Conservation (phyloP, 2,329 filamentous ascomycete genomes). For the Aureobasidium sp. region DNA sequence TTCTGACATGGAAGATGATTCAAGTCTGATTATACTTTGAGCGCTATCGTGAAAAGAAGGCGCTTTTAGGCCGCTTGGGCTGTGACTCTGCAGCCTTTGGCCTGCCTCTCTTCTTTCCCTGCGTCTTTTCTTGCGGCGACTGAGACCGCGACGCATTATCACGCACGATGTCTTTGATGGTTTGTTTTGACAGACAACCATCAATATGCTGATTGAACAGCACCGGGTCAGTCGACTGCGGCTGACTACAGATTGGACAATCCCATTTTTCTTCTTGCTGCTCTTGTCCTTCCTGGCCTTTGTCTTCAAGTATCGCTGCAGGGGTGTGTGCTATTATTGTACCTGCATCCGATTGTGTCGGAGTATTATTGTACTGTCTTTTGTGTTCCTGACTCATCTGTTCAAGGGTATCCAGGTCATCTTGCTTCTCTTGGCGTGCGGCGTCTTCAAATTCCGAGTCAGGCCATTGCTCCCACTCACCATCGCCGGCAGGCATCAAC, state of each 20-base stretch:
- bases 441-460: slow-evolving; percentile 60
- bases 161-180: slow-evolving; percentile 71
- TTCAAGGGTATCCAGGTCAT: slow-evolving; percentile 56
- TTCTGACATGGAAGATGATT: neutral
- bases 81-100: slow-evolving; percentile 16
- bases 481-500: slow-evolving; percentile 34
- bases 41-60: slow-evolving; percentile 23
- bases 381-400: slow-evolving; percentile 47
- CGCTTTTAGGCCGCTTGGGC: slow-evolving; percentile 24
- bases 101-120: slow-evolving; percentile 25
- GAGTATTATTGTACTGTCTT: slow-evolving; percentile 33
- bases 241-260: slow-evolving; percentile 79
- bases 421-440: slow-evolving; percentile 52
- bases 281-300: slow-evolving; percentile 26
- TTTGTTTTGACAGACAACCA: slow-evolving; percentile 75
- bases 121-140: slow-evolving; percentile 14
- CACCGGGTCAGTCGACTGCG: slow-evolving; percentile 67
- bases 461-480: slow-evolving; percentile 62
- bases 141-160: slow-evolving; percentile 40
- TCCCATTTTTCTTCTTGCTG: slow-evolving; percentile 55
- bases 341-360: neutral
- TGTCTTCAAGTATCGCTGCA: slow-evolving; percentile 15
- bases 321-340: slow-evolving; percentile 20
- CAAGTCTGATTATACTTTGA: neutral
- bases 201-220: slow-evolving; percentile 90